These are phyloP conservation scores for Coix lacrymajobi DNA, from an alignment of 176 grass and related monocot species.

Conservation along the genomic window DNA sequence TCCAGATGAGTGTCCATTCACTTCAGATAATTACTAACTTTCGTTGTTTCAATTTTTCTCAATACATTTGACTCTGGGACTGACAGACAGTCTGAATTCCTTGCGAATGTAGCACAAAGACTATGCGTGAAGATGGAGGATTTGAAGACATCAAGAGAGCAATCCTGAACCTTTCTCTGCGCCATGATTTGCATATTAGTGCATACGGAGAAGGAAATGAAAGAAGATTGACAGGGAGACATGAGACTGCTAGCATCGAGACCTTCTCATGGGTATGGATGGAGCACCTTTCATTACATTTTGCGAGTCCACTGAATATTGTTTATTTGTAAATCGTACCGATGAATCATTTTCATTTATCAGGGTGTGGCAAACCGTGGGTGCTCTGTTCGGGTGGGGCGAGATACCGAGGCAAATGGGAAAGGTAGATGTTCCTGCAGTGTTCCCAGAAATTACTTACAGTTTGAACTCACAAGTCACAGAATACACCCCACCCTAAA, in stretches of 20 bases:
- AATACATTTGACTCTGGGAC: neutral
- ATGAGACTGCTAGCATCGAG: constrained; percentile 93
- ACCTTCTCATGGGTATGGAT: constrained; percentile 88
- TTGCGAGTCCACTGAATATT: neutral
- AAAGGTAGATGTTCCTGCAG: constrained; percentile 57
- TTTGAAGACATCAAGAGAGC: constrained; percentile 93
- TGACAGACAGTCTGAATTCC: neutral
- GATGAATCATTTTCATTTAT: constrained; percentile 14
- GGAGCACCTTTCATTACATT: neutral
- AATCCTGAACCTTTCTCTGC: constrained; percentile 91
- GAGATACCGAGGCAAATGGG: constrained; percentile 82
- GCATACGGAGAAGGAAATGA: constrained; percentile 99
- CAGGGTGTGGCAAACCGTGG: constrained; percentile 99
- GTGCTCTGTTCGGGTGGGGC: constrained; percentile 91
- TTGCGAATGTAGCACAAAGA: constrained; percentile 73
- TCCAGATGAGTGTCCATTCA: neutral
- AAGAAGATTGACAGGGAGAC: constrained; percentile 81
- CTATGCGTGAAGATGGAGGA: constrained; percentile 88
- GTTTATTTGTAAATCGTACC: neutral
- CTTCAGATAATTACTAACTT: neutral
- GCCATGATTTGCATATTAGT: constrained; percentile 87
- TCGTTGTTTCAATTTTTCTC: neutral
- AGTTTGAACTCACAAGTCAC: neutral
- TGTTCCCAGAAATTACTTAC: constrained; percentile 1
- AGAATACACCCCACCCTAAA: neutral